Conservation (phyloP, 2,329 filamentous ascomycete genomes). For the Ophiocordyceps camponoti-floridani region DNA sequence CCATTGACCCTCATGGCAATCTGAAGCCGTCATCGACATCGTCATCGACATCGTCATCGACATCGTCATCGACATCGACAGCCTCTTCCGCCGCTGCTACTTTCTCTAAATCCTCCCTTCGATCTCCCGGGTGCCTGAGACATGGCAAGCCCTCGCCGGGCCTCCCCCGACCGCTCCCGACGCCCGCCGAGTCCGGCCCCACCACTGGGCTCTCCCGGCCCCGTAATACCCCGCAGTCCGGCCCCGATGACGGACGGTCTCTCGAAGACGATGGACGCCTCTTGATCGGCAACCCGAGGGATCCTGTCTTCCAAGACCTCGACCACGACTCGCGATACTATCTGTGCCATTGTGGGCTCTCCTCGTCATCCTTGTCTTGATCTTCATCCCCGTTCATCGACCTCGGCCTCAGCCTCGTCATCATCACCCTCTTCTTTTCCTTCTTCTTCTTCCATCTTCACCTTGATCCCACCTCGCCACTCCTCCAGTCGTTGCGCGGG, state of each 20-base stretch:
- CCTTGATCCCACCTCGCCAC: too few species aligned
- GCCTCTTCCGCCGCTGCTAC: neutral
- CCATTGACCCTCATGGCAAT: slow-evolving; percentile 20
- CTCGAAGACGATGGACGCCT: neutral
- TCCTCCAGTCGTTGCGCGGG: slow-evolving; percentile 2
- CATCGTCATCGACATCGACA: neutral
- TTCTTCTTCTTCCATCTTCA: too few species aligned
- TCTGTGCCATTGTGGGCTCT: slow-evolving; percentile 27
- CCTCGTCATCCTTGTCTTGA: too few species aligned
- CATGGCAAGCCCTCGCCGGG: too few species aligned
- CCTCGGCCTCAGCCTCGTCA: neutral
- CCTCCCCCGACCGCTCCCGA: too few species aligned
- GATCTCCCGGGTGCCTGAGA: too few species aligned
- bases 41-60: neutral
- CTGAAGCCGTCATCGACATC: slow-evolving; percentile 11
- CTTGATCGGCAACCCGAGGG: slow-evolving; percentile 19
- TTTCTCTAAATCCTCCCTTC: too few species aligned
- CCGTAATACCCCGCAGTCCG: too few species aligned
- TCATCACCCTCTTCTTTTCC: neutral
- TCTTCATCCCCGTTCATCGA: neutral
- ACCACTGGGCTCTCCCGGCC: neutral
- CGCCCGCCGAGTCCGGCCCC: neutral
- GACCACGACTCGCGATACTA: slow-evolving; percentile 26
- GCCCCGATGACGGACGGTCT: neutral
- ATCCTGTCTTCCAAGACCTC: slow-evolving; percentile 38